Evolutionary conservation across 495 filamentous ascomycete species (phyloP), one percentile per base, ranked within the genome.

Genomic region (Podospora sp.): DNA sequence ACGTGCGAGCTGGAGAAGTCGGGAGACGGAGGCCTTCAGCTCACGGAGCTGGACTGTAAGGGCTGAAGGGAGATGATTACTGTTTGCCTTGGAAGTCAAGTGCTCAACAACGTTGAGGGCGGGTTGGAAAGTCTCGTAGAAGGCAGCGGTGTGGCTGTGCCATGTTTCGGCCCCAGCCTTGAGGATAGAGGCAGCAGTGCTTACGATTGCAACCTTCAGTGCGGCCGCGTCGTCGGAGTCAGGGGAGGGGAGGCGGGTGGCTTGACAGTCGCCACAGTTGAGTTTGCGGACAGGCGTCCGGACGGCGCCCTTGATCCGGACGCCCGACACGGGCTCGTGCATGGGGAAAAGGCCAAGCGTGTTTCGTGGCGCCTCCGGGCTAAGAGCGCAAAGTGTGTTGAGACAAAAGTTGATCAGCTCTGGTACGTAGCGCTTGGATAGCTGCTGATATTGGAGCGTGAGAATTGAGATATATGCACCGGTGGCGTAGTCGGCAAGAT

Each of bases 361-460:
- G 6, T 77, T 69, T 6, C 68, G 69, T 11, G 83, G 71, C 60
- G 84, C 82, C 16, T 76, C 70, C 8, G 89, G 90, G 22, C 86
- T 81, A 6, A 96, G 82, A 22, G 86, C 83, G 70, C 83, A 88
- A n/a, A 99, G 77, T 3, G 89, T 88, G 74, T 92, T 92, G 49
- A 93, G 80, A 35, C 84, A 83, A 77, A 93, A 97, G 74, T 91
- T 92, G 67, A 95, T 83, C 24, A 93, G 80, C 73, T 99, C 95
- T 0, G 95, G 95, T 46, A 97, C 83, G 75, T 92, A 96, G 64
- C 95, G 87, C 75, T 92, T 92, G 1, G 93, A 90, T 26, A 92
- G 78, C 20, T 79, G 79, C 76, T 97, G 92, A 76, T 96, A 97
- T 69, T 94, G 87, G 18, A 95, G 72, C 46, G 85, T 88, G 27